Base-by-base conservation (phyloP, 371 early-diverging fungal genomes). In the Mortierella sp. region DNA sequence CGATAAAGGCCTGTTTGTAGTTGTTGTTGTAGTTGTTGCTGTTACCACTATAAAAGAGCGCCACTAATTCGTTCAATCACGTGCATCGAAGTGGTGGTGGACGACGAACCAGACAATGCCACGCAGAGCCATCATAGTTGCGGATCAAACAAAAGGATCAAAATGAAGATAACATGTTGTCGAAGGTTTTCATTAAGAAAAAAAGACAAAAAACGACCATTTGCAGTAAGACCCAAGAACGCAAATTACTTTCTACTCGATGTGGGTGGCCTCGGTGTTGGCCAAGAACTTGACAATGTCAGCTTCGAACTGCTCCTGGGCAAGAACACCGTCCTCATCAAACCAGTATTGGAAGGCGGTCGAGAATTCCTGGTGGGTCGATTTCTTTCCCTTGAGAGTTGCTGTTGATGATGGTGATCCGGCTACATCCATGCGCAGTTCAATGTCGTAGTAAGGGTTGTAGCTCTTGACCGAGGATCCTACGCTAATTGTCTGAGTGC, bases 301-400 rank as follows among this genome's bases (percentile, higher is more conserved):
- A 4, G 82, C 82, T 76, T 82, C 86, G 57, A 86, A 82, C 63
- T 70, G 75, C 45, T 86, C 86, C 34, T 81, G 79, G 44, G 73
- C 86, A 76, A 86, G 48, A 44, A 80, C 86, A 73, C 86, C 86
- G 42, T 86, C 86, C 78, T 86, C 86, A 48, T 86, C 82, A 42
- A 80, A 86, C 86, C 86, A 86, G 71, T 50, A 86, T 38, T 63
- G 72, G 75, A 86, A 82, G 7, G 80, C 82, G 57, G 86, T 86
- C 72, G 86, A 86, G 73, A 77, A 86, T 48, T 77, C 70, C 65
- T 86, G 86, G 38, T 86, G 82, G 24, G 80, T 73, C 10, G 76
- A 52, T 52, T 82, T 86, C 76, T 80, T 81, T 38, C 60, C 34
- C 58, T 44, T 71, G 68, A 68, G 8, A 8, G 68, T 58, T 19